Evolutionary conservation across 768 basidiomycete species (phyloP), one percentile per base, ranked within the genome.

Genomic region (Lactifluus echinatus): DNA sequence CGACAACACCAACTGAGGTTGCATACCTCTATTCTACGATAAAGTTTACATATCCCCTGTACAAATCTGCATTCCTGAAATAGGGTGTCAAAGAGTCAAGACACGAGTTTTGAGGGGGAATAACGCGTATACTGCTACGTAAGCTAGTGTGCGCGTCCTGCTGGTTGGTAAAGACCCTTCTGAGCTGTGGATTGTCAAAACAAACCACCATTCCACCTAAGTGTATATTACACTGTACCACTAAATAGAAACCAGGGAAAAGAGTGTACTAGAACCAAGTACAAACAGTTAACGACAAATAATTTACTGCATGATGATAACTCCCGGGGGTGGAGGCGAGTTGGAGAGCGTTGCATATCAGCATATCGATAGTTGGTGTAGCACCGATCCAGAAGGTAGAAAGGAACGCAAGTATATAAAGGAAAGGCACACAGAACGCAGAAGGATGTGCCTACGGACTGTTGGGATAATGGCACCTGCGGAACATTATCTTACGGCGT

Each of bases 261-360:
- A 17, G 8, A 34, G 8, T 12, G 19, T 31, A 2, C n/a, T 23
- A 31, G 26, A 55, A 48, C 15, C 2, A 55, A 55, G 28, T 39
- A 48, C 45, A 31, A 23, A 31, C 12, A 46, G 29, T 29, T 47
- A n/a, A 28, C 12, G 45, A 48, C 14, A 3, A 45, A 55, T 55
- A 55, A 55, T 31, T 55, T 55, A 55, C 45, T 55, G 54, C 54
- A 24, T 43, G 39, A 39, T 33, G 39, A 28, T 14, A 45, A 45
- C 15, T 28, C 28, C 7, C 44, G 29, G 23, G 15, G 37, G 21
- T 49, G 40, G 57, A 11, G 26, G 40, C 21, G 31, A 37, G 12
- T 57, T 31, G 3, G 3, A 57, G 2, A 42, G 11, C 14, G 19
- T 17, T 8, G 28, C 19, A 11, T 19, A 45, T 12, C 21, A n/a